Conservation (phyloP, 1,139 yeast species). For the Pneumocystis canis region DNA sequence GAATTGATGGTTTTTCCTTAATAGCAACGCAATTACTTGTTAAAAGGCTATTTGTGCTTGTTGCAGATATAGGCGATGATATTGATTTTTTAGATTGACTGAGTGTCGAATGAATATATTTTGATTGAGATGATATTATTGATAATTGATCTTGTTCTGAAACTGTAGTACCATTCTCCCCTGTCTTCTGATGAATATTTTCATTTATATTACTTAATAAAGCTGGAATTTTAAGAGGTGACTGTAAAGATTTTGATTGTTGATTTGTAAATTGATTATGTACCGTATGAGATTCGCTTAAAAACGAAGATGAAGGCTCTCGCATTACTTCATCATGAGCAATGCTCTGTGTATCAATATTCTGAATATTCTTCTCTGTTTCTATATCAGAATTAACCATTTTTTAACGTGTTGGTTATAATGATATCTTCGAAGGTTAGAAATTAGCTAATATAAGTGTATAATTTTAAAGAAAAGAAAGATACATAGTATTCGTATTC, state of each 20-base stretch:
- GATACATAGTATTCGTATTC: background rate
- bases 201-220: background rate
- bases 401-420: background rate
- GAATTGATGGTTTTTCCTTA: conserved; percentile 12
- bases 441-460: background rate
- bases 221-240: background rate
- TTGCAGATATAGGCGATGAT: background rate
- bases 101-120: background rate
- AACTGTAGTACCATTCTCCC: background rate
- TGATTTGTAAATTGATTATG: background rate
- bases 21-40: background rate
- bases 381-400: background rate
- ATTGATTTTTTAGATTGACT: background rate
- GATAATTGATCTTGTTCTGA: background rate
- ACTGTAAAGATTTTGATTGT: background rate
- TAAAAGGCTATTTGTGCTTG: background rate
- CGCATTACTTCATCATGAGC: background rate
- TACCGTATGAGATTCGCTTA: background rate
- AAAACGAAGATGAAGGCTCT: background rate
- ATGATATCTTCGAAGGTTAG: background rate
- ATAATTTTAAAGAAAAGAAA: background rate
- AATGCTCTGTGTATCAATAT: background rate
- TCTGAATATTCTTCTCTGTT: background rate
- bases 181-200: background rate
- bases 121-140: background rate